Evolutionary conservation across 192 early-diverging fungal species (phyloP).

Genomic region (Bifiguratus adelaidae): DNA sequence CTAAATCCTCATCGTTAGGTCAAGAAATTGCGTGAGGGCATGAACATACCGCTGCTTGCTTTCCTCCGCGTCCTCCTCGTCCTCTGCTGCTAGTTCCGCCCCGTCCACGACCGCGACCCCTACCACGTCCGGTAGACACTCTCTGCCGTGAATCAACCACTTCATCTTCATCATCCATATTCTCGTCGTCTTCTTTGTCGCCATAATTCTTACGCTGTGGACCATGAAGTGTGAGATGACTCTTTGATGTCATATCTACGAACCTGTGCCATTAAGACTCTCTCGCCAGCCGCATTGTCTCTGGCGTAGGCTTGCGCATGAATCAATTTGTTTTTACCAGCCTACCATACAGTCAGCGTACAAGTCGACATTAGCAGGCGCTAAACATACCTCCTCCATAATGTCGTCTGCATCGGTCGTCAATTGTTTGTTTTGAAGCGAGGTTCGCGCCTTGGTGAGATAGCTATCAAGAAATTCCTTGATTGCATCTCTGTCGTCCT

Average conservation of each 20-base stretch:
- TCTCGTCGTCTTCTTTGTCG: slow-evolving; percentile 6
- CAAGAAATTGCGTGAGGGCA: too few species aligned
- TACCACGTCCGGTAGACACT: not conserved
- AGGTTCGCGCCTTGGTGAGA: slow-evolving; percentile 15
- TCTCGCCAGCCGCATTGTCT: slow-evolving; percentile 13
- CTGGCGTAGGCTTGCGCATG: slow-evolving; percentile 14
- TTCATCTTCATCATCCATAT: slow-evolving; percentile 5
- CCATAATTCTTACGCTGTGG: not conserved
- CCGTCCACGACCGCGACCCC: slow-evolving; percentile 6
- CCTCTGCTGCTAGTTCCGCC: slow-evolving; percentile 4
- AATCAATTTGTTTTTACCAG: not conserved
- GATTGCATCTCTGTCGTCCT: slow-evolving; percentile 80
- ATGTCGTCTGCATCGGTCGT: not conserved
- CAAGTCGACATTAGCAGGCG: not conserved
- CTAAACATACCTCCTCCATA: not conserved
- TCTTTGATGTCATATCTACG: not conserved
- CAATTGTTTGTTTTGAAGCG: too few species aligned
- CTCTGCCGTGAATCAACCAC: slow-evolving; percentile 7
- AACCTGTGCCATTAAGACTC: slow-evolving; percentile 11
- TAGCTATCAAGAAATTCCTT: slow-evolving; percentile 41
- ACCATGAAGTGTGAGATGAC: not conserved
- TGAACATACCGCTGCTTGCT: too few species aligned
- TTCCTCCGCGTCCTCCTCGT: not conserved
- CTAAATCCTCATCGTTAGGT: too few species aligned
- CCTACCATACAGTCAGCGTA: too few species aligned